Base-by-base conservation (phyloP, 179 eudicot genomes). In the Actinidia polygama region DNA sequence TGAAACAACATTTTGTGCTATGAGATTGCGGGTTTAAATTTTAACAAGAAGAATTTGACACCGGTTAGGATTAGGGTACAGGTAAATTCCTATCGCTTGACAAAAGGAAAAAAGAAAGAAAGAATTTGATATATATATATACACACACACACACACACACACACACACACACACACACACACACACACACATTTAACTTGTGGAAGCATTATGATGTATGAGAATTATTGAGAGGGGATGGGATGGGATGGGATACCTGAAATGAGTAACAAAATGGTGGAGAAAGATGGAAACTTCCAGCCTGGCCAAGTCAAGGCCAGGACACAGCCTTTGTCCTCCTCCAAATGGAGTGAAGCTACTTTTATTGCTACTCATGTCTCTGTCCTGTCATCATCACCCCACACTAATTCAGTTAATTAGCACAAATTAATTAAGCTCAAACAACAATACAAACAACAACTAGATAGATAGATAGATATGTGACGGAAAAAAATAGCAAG, bases 261-360 rank as follows among this genome's bases (percentile, higher is more conserved):
- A 95, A 12, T 83, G 88, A 50, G 98, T 93, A 53, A 96, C 94
- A 80, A 95, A 89, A 85, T 93, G 98, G 83, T 96, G 96, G 62
- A 96, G 91, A 81, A 96, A 95, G 44, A 96, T 91, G 44, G 99
- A 93, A 81, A 93, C 94, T 90, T 96, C 99, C 54, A 96, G 83
- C 83, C 98, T 90, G 72, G 99, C 98, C 85, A 96, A 86, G 86
- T 96, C 99, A 77, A 91, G 82, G 5, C 99, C 99, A 59, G 99
- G 99, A 78, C 99, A 96, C 40, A 95, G 86, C 87, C 99, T 90
- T 79, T 91, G 98, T 26, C 99, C 99, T 6, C 98, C 99, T 47
- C 99, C 98, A 82, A 96, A 96, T 50, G 99, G 99, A 18, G 93
- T 95, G 85, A 96, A 96, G 78, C 84, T 92, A 80, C 83, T 77